Base-by-base conservation (phyloP, 495 filamentous ascomycete genomes). In the Penicillium pulvis region DNA sequence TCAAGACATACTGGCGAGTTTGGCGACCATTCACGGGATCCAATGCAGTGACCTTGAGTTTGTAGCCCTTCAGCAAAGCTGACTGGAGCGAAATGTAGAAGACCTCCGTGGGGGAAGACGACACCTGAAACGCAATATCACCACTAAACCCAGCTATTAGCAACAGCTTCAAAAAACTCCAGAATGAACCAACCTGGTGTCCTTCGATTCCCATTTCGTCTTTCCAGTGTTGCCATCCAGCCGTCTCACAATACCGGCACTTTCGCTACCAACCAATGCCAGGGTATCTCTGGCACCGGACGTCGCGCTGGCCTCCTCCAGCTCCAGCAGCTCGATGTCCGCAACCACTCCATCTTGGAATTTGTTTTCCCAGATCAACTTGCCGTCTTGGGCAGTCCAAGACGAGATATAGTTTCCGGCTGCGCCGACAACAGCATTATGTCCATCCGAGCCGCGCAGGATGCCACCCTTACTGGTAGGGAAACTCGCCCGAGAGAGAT, bases 321-420 rank as follows among this genome's bases (percentile, higher is more conserved):
- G 80, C 77, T 89, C 87, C 70, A 89, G 78, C 30, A 96, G 77
- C 79, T 96, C 90, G 55, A 98, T 64, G 73, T 94, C 93, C 68
- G 80, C 84, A 31, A 91, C 82, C n/a, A 62, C 66, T 20, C 82
- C 88, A 56, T 68, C 71, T 6, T 55, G 64, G 60, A 90, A 83
- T 42, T 76, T 73, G 33, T 79, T 78, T 45, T 83, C 81, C 90
- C 95, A 99, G 36, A 80, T 84, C 66, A 90, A 76, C 70, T 87
- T 85, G 41, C 94, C 94, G 67, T 85, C 90, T 31, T 86, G 76
- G 17, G 91, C 90, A 74, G 89, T 87, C 92, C 93, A 98, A n/a
- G 87, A 84, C 20, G 85, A 81, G 43, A 97, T 81, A 17, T 80
- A 79, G 23, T 78, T 77, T 9, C 86, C 89, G 9, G 84, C 72